Evolutionary conservation across 306 rosid species (phyloP), one percentile per base, ranked within the genome.

Genomic region (Oxytropis ochrocephala): DNA sequence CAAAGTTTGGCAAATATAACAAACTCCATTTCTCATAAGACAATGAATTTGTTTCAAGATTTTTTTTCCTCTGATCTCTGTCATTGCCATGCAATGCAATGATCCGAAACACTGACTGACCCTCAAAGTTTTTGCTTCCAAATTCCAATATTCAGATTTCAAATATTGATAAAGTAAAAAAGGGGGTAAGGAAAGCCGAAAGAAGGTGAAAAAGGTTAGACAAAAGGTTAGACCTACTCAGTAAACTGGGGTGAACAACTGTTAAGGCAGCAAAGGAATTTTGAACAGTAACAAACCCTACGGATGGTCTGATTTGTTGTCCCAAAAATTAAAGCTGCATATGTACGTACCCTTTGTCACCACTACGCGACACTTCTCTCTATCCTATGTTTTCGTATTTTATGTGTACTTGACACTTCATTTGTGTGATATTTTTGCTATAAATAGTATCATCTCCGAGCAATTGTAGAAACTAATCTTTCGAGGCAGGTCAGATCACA

Each of bases 261-360:
- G 46, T 51, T 48, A 38, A n/a, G 53, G 71, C 17, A 57, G 71
- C 17, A 57, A 65, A 51, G 58, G 75, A 80, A 50, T 80, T 70
- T 36, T 7, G 58, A 11, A 75, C 70, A 55, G 70, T 67, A 67
- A 56, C 69, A 66, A 67, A 54, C 73, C 65, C 6, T 76, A 72
- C 65, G 53, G 79, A 67, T 44, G 18, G 36, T 81, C 78, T 60
- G 6, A 60, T 24, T 55, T 44, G n/a, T 51, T 52, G 73, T 74
- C 79, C 36, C 5, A 36, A 17, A 53, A 80, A n/a, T n/a, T n/a
- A n/a, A 80, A 48, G 55, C 70, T 70, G 78, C 65, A 47, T 39
- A 19, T n/a, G 0, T 33, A 16, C 39, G 0, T 33, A 16, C 39
- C 38, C 43, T 38, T 7, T 33, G 8, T 24, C 29, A 24, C 29